Evolutionary conservation across 768 basidiomycete species (phyloP), one percentile per base, ranked within the genome.

Genomic region (Hygrocybe coccinea): DNA sequence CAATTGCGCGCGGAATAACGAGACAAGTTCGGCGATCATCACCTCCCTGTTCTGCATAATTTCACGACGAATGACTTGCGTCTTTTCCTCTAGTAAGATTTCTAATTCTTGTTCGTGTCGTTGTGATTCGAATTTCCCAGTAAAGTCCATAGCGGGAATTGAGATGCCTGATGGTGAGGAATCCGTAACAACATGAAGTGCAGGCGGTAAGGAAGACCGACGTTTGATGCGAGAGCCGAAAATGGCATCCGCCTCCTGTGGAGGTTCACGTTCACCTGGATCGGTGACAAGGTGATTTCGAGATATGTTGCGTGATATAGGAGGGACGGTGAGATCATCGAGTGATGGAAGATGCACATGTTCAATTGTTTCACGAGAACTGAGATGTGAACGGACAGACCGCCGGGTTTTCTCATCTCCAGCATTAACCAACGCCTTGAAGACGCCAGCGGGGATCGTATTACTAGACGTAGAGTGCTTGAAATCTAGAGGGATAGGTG

Each of bases 381-480:
- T 76, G 55, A 91, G 77, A 36, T 89, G 78, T 19, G 90, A 91
- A 46, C 87, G 85, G n/a, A 89, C 87, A 44, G 75, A 76, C 44
- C 82, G 76, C 54, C 88, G 80, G 2, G 85, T 84, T 43, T 85
- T 78, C 58, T 87, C 87, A 44, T 91, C 88, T 15, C 70, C 73
- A 41, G 64, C 67, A 50, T 72, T 79, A 24, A 79, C 83, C 49
- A 90, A 75, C 10, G 88, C 87, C 71, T 91, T 91, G 79, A 93
- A 93, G 54, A 92, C 64, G 2, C 89, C 89, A 34, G 91, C 91
- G 17, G 91, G 91, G 8, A 91, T 85, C 5, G 87, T 92, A 62
- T 89, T 90, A 34, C 75, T 82, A 8, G 76, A 76, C 21, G 45
- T 63, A 25, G 72, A 71, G 46, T 78, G 76, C 55, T 75, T 79